phyloP scores from a whole-genome alignment of 140 eudicot species.

The Bidens hawaiensis region DNA sequence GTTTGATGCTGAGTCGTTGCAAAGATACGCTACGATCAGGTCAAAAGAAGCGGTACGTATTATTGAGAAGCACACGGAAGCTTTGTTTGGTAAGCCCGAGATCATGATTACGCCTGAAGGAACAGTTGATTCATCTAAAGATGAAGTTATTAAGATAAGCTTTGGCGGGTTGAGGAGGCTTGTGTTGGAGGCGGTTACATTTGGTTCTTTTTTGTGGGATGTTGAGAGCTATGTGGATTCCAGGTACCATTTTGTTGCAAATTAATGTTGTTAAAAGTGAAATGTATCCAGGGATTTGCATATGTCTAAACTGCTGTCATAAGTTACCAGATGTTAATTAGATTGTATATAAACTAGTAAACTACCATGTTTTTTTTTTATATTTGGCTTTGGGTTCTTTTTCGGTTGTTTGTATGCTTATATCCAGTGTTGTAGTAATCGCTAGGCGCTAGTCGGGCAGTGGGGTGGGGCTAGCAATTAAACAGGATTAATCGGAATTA shows the following conservation, averaged over 20 bases:
- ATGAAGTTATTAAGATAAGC: slow-evolving; percentile 68
- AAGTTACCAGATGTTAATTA: slow-evolving; percentile 19
- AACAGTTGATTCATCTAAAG: slow-evolving; percentile 70
- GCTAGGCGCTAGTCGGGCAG: no score
- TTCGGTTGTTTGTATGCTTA: background rate
- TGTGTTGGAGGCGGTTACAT: slow-evolving; percentile 90
- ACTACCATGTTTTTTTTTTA: slow-evolving; percentile 9
- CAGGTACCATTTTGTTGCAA: slow-evolving; percentile 78
- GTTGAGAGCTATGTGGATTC: slow-evolving; percentile 90
- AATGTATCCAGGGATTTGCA: slow-evolving; percentile 10
- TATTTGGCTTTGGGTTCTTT: background rate
- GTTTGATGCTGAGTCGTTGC: slow-evolving; percentile 79
- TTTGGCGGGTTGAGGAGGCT: slow-evolving; percentile 75
- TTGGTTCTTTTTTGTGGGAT: slow-evolving; percentile 96
- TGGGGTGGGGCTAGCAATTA: no score
- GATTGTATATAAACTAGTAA: slow-evolving; percentile 33
- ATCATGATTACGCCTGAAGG: slow-evolving; percentile 64
- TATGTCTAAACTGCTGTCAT: slow-evolving; percentile 1
- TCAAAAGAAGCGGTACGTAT: slow-evolving; percentile 79
- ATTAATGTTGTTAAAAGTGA: slow-evolving; percentile 29
- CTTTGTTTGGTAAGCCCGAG: slow-evolving; percentile 87
- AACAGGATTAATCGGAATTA: no score
- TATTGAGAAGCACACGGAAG: slow-evolving; percentile 90
- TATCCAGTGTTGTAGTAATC: no score
- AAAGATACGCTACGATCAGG: slow-evolving; percentile 72